Evolutionary conservation across 331 rosid species (phyloP).

Genomic region (Telfairia occidentalis): DNA sequence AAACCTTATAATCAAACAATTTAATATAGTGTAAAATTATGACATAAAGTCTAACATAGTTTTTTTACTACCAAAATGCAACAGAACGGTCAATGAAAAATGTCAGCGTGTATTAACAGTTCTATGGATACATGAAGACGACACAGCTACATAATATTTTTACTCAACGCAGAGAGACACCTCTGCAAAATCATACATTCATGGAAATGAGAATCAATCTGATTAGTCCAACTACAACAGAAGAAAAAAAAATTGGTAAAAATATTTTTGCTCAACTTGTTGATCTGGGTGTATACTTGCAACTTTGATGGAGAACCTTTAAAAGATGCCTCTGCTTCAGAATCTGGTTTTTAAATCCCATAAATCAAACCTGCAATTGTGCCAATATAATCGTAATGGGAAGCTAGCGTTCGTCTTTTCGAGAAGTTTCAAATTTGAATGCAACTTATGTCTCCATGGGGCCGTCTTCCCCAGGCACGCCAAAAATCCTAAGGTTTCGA

Average conservation of each 20-base stretch:
- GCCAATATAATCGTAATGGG: not conserved
- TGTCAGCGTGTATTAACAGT: not conserved
- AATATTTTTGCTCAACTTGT: not conserved
- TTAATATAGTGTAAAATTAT: no score
- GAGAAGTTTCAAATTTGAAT: not conserved
- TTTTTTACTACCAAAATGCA: not conserved
- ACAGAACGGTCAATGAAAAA: not conserved
- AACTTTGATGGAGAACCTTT: not conserved
- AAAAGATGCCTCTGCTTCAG: not conserved
- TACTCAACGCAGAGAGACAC: not conserved
- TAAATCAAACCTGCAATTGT: not conserved
- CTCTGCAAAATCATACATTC: conserved; percentile 1
- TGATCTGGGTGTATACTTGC: not conserved
- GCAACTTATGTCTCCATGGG: conserved; percentile 33
- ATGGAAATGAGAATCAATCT: not conserved
- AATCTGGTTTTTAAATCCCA: not conserved
- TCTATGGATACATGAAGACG: not conserved
- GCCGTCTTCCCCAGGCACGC: conserved; percentile 49
- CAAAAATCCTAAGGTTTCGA: conserved; percentile 83
- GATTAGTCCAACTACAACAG: not conserved
- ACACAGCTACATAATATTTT: not conserved
- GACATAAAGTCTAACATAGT: not conserved
- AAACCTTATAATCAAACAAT: no score
- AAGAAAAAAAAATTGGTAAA: not conserved
- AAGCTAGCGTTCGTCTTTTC: not conserved